Base-by-base conservation (phyloP, 352 stramenopile species). In the Globisporangium alternatum region DNA sequence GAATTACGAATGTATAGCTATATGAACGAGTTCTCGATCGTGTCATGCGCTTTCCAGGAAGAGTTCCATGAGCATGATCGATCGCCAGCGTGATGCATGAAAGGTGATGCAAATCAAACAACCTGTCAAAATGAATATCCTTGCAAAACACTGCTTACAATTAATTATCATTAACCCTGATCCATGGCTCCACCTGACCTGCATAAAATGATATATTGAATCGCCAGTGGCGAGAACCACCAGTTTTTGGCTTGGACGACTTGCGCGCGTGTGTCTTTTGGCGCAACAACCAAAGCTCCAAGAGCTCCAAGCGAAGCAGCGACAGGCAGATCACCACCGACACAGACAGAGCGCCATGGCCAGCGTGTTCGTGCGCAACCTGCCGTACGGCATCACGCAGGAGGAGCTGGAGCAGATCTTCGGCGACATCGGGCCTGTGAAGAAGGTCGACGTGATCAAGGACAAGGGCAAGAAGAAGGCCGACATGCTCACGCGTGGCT, bases 391-490 rank as follows among this genome's bases (percentile, higher is more conserved):
- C 67, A 78, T 93, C 56, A 93, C 84, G 61, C 83, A 93, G 73
- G 81, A 93, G 66, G 81, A 90, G 73, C 78, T 95, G 37, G 86
- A 95, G 79, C 70, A 89, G 49, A 69, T 91, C 47, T 95, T 95
- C 67, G 78, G 86, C 54, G 81, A 93, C 45, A 76, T 95, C 37
- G 86, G 86, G 5, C 86, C 86, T 33, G 81, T 93, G 35, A 90
- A 83, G 68, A 93, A 95, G 74, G 89, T 95, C 56, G 83, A 91
- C 75, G 71, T 95, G 56, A 95, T 95, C 70, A 95, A 95, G 65
- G 82, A 95, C 66, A 95, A 95, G 74, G 86, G 86, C 73, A 91
- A 90, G 62, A 71, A 70, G 57, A 93, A 92, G 77, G 82, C 70
- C 67, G 84, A 93, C 58, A 85, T 81, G 69, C 77, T 88, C 59